A percentile compares a stretch with the other conserved stretches of the same genome.
Conservation (phyloP, 805 yeast genomes). For the Yamadazyma akitaensis region DNA sequence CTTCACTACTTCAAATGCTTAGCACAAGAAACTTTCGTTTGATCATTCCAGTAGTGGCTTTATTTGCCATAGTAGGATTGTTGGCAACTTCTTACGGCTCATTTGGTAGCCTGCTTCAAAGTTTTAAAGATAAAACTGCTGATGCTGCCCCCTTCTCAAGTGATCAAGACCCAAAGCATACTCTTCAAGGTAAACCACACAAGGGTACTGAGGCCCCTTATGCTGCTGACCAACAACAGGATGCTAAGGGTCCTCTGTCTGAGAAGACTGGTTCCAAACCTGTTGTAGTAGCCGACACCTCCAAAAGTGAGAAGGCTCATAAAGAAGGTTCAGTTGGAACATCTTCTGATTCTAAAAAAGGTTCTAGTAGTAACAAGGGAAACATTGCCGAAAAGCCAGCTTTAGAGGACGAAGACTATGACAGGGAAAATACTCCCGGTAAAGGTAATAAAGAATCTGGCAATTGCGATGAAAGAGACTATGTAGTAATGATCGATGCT, state of each 20-base stretch:
- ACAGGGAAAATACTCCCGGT: not conserved
- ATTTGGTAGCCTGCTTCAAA: constrained; percentile 27
- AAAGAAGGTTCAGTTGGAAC: constrained; percentile 1
- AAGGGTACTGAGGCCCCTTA: constrained; percentile 37
- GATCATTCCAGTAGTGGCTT: constrained; percentile 47
- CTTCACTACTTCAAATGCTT: constrained; percentile 20
- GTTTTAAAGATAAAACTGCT: constrained; percentile 23
- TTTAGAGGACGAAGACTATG: not conserved
- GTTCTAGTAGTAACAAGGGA: not conserved
- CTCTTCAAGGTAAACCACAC: constrained; percentile 34
- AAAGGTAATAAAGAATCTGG: constrained; percentile 1
- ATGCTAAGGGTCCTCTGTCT: constrained; percentile 9
- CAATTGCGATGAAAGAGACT: constrained; percentile 47
- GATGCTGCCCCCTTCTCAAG: constrained; percentile 20
- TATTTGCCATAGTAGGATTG: constrained; percentile 49
- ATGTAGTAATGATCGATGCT: constrained; percentile 93
- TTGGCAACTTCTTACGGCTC: constrained; percentile 44
- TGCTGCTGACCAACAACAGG: constrained; percentile 15
- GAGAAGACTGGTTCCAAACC: constrained; percentile 16
- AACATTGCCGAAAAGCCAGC: not conserved
- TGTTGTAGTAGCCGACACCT: constrained; percentile 24
- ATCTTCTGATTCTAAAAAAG: not conserved
- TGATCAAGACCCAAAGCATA: constrained; percentile 21
- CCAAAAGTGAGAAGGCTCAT: constrained; percentile 16
- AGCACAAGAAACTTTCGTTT: constrained; percentile 51